Evolutionary conservation across 768 basidiomycete genomes (phyloP).

Genomic region (Aureoboletus auriporus): DNA sequence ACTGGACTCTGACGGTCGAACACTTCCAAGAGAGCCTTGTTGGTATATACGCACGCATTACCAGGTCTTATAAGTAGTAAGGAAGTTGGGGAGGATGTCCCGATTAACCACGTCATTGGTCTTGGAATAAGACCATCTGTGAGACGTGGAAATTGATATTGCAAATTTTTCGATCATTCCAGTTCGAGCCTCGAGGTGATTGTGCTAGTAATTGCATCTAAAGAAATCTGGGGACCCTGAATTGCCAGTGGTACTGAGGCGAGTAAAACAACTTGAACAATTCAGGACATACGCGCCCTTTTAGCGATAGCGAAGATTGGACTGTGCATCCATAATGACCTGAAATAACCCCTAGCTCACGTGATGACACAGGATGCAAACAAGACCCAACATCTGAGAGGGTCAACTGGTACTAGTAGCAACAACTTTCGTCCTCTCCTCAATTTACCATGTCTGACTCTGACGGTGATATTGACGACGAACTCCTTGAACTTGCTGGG

Average conservation of each 20-base stretch:
- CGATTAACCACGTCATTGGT: conserved; percentile 91
- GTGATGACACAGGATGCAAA: conserved; percentile 16
- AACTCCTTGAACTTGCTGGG: conserved; percentile 78
- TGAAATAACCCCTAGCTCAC: conserved; percentile 4
- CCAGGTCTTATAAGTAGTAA: conserved; percentile 72
- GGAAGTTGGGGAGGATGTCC: conserved; percentile 60
- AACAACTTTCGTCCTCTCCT: conserved; percentile 1
- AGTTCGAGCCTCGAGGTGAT: no score
- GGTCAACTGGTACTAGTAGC: not conserved
- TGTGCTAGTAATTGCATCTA: no score
- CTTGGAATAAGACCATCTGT: conserved; percentile 88
- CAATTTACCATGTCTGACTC: conserved; percentile 42
- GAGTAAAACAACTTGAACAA: not conserved
- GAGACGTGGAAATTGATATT: conserved; percentile 89
- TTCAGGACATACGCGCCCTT: no score
- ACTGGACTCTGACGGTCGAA: conserved; percentile 72
- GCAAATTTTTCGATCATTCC: no score
- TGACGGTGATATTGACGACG: conserved; percentile 55
- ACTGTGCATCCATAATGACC: no score
- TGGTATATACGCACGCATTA: conserved; percentile 76
- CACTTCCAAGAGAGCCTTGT: conserved; percentile 77
- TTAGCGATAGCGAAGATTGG: no score
- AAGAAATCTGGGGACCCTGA: no score
- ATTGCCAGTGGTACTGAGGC: no score
- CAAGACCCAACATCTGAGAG: conserved; percentile 13